These are phyloP conservation scores for Tuber aestivum DNA, from an alignment of 495 filamentous ascomycete species.

Conservation along the genomic window DNA sequence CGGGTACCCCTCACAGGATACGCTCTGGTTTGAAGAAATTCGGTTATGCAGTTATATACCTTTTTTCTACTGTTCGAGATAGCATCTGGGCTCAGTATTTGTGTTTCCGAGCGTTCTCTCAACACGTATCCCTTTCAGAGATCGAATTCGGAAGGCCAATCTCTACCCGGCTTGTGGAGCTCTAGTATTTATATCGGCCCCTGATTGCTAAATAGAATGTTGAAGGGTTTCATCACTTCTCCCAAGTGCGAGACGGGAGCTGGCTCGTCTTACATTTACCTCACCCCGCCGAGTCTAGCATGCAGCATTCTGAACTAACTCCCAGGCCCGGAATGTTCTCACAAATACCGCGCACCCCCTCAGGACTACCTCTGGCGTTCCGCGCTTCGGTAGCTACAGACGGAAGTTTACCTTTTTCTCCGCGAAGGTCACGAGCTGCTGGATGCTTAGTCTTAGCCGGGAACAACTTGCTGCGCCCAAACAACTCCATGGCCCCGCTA, in stretches of 20 bases:
- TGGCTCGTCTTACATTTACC: not conserved
- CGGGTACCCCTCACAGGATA: conserved; percentile 20
- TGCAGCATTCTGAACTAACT: not conserved
- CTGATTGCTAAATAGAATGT: not conserved
- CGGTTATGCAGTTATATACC: not conserved
- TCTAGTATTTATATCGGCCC: conserved; percentile 4
- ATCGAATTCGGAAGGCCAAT: too few relatives aligned
- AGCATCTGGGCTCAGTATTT: conserved; percentile 9
- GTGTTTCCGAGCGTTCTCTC: conserved; percentile 13
- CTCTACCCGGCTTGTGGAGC: conserved; percentile 8
- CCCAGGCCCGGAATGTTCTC: not conserved
- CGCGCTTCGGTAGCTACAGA: not conserved
- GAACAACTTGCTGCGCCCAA: too few relatives aligned
- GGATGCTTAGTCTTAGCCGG: too few relatives aligned
- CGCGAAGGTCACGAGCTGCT: too few relatives aligned
- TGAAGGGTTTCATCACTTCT: not conserved
- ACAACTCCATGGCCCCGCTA: too few relatives aligned
- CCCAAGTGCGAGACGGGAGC: not conserved
- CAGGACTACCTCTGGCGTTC: not conserved
- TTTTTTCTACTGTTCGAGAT: too few relatives aligned
- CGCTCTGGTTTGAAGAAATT: conserved; percentile 19
- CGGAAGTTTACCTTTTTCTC: not conserved
- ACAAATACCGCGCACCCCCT: not conserved
- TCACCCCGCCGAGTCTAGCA: not conserved
- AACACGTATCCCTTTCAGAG: too few relatives aligned